Conservation (phyloP, 2,329 filamentous ascomycete genomes). For the Penicillium sp. region DNA sequence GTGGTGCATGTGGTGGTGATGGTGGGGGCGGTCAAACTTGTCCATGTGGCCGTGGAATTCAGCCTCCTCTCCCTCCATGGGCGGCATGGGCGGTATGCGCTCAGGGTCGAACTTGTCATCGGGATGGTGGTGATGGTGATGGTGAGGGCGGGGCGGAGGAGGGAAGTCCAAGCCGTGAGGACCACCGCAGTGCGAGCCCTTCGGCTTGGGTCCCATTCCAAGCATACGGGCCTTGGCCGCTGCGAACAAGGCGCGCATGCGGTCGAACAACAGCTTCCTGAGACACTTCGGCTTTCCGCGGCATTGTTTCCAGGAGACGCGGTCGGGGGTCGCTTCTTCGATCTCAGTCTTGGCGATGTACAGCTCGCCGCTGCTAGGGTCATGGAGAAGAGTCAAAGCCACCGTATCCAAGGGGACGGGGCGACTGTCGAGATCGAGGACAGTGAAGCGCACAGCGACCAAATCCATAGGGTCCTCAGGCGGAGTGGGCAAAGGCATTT, state of each 20-base stretch:
- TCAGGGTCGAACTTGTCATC: too few species aligned
- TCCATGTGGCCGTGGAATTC: conserved; percentile 9
- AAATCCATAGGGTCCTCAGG: too few species aligned
- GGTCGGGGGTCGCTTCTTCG: conserved; percentile 31
- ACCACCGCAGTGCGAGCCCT: too few species aligned
- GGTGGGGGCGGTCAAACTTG: conserved; percentile 19
- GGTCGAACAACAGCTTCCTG: conserved; percentile 32
- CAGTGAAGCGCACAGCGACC: conserved; percentile 40
- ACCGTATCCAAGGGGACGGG: conserved; percentile 40
- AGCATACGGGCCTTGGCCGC: conserved; percentile 32
- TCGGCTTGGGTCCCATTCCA: conserved; percentile 22
- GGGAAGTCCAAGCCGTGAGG: too few species aligned
- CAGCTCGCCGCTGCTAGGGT: conserved; percentile 28
- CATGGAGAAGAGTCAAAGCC: conserved; percentile 33
- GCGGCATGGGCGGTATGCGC: too few species aligned
- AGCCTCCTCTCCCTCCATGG: conserved; percentile 6
- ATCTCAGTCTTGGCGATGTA: conserved; percentile 33
- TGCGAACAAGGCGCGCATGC: conserved; percentile 33
- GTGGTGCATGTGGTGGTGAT: conserved; percentile 27
- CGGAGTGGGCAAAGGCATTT: too few species aligned
- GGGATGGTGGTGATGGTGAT: too few species aligned
- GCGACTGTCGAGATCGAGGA: conserved; percentile 36
- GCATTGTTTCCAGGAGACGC: conserved; percentile 37
- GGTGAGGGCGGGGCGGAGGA: too few species aligned
- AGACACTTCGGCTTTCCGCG: conserved; percentile 34